Percentiles rank a stretch among this genome's conserved stretches.
These are phyloP conservation scores for Boechera divaricarpa DNA, from an alignment of 345 rosid species.

Conservation along the genomic window DNA sequence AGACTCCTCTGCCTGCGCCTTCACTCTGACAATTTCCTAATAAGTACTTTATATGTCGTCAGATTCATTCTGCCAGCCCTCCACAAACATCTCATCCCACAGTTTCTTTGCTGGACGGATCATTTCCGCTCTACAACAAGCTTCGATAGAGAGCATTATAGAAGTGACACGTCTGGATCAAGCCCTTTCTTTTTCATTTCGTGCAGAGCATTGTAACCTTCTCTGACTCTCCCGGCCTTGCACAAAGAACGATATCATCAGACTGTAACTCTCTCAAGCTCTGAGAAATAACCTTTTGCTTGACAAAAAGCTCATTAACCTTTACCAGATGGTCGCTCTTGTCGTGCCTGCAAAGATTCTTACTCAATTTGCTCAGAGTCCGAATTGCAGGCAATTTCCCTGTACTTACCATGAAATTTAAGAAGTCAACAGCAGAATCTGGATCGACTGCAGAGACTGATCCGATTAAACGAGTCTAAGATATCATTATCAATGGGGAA, in stretches of 20 bases:
- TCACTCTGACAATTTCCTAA: conserved; percentile 67
- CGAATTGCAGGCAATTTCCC: conserved; percentile 61
- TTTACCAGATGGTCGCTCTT: conserved; percentile 60
- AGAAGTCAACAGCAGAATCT: conserved; percentile 59
- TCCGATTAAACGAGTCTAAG: conserved; percentile 71
- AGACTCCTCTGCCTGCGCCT: conserved; percentile 75
- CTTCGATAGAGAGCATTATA: conserved; percentile 81
- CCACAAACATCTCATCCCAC: conserved; percentile 94
- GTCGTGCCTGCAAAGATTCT: conserved; percentile 66
- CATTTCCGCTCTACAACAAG: conserved; percentile 79
- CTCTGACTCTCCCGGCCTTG: conserved; percentile 71
- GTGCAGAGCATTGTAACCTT: conserved; percentile 73
- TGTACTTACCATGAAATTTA: conserved; percentile 57
- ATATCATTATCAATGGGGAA: conserved; percentile 79
- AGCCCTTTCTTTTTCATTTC: conserved; percentile 88
- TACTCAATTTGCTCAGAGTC: conserved; percentile 71
- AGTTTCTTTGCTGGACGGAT: conserved; percentile 88
- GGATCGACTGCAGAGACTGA: conserved; percentile 74
- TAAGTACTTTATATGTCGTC: conserved; percentile 69
- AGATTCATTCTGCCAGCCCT: conserved; percentile 72
- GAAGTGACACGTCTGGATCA: conserved; percentile 60
- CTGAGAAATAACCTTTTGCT: conserved; percentile 57
- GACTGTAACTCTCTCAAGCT: conserved; percentile 61
- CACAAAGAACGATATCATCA: conserved; percentile 77
- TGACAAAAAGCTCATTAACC: conserved; percentile 58